phyloP scores from a whole-genome alignment of 441 rosid genomes.

The Dalechampia spathulata region DNA sequence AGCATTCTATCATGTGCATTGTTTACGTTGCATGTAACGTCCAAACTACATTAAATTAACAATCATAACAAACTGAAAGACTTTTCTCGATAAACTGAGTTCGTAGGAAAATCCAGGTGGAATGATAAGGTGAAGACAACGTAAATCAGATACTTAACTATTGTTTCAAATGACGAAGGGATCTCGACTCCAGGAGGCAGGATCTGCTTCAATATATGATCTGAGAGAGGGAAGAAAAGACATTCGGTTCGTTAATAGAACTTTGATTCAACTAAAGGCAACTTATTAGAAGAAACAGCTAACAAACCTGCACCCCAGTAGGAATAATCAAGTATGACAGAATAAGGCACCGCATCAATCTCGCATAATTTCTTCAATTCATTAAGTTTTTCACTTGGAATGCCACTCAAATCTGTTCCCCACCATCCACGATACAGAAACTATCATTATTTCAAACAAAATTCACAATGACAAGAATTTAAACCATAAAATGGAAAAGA shows the following conservation, averaged over 20 bases:
- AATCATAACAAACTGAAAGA: background rate
- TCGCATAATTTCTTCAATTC: constrained; percentile 55
- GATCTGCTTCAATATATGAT: constrained; percentile 77
- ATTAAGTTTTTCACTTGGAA: constrained; percentile 47
- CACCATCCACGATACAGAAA: constrained; percentile 9
- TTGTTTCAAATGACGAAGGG: constrained; percentile 92
- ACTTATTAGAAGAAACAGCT: background rate
- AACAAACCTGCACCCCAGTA: constrained; percentile 82
- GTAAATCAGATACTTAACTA: constrained; percentile 54
- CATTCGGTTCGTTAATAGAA: too few relatives aligned
- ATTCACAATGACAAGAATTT: background rate
- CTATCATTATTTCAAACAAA: background rate
- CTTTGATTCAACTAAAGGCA: too few relatives aligned
- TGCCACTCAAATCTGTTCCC: constrained; percentile 59
- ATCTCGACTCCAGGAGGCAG: constrained; percentile 83
- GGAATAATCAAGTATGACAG: constrained; percentile 77
- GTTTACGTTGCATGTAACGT: background rate
- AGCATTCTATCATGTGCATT: constrained; percentile 1
- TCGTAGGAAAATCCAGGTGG: background rate
- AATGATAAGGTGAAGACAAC: background rate
- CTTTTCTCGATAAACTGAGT: background rate
- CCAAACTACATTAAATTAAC: background rate
- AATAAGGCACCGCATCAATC: constrained; percentile 65
- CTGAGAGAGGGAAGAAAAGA: constrained; percentile 30
- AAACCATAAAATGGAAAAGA: too few relatives aligned